Evolutionary conservation across 331 rosid genomes (phyloP), one percentile per base, ranked within the genome.

Genomic region (Arachis monticola): DNA sequence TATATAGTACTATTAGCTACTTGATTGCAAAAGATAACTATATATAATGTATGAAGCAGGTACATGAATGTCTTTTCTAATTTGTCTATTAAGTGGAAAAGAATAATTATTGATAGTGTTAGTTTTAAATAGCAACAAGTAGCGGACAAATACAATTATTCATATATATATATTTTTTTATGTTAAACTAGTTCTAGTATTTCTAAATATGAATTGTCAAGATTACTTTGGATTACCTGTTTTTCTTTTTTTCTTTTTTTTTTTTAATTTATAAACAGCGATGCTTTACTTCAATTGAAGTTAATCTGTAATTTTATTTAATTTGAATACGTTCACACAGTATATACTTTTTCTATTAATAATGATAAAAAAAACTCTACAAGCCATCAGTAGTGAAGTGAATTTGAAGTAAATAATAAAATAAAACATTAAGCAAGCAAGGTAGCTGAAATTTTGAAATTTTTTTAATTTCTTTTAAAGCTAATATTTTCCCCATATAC

Each of bases 41-140:
- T 76, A 66, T 59, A 44, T 76, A 66, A 63, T 47, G 70, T 38
- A 57, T 6, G 77, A 65, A 62, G 56, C 61, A 83, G 76, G 74
- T 17, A 65, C 70, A 66, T 74, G 3, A 35, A 35, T 35, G 73
- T 58, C 72, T 50, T 69, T 69, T 73, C 45, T 70, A 14, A 27
- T 52, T 57, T 78, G 83, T 70, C 72, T 59, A 58, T 11, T 50
- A 22, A 52, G 30, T 8, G 50, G 30, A 61, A 40, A 17, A 66
- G 4, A 50, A 60, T 50, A 48, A 69, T 69, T 7, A 69, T 69
- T 7, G 8, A 42, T 62, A 17, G 35, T 55, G 17, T 41, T 41
- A 22, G 6, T 10, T 35, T 63, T 30, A 35, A 13, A 52, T 64
- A 30, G 52, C 67, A 70, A 78, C 72, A 70, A 78, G 45, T 78